phyloP scores from a whole-genome alignment of 257 asterid species.

The Solanum raphanifolium region DNA sequence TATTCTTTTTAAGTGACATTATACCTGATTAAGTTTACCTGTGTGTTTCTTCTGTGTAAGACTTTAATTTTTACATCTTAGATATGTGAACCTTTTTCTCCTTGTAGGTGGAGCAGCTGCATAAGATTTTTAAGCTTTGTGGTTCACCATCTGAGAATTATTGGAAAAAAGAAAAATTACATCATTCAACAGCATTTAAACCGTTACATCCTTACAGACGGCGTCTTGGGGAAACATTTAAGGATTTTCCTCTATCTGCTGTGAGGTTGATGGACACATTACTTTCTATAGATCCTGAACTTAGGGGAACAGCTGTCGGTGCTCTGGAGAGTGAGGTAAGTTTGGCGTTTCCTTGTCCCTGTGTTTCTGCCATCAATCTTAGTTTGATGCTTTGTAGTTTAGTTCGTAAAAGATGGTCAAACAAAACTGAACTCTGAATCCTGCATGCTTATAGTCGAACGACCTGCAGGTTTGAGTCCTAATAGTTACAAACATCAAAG shows the following conservation, averaged over 20 bases:
- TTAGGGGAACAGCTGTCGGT: constrained; percentile 59
- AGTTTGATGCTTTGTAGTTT: background rate
- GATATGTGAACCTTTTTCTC: background rate
- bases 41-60: background rate
- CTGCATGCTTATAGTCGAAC: background rate
- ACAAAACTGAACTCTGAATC: background rate
- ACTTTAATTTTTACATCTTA: background rate
- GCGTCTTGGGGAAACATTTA: constrained; percentile 56
- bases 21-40: background rate
- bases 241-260: constrained; percentile 59
- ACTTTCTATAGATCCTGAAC: constrained; percentile 72
- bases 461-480: background rate
- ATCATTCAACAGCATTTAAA: constrained; percentile 60
- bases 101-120: constrained; percentile 81
- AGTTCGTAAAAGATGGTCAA: background rate
- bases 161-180: constrained; percentile 61
- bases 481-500: background rate
- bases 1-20: background rate
- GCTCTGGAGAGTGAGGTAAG: constrained; percentile 70
- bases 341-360: background rate
- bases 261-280: constrained; percentile 56
- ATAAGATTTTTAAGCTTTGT: constrained; percentile 81
- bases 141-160: constrained; percentile 92
- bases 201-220: constrained; percentile 62
- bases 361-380: background rate